A percentile compares a stretch with the other conserved stretches of the same genome.
phyloP scores from a whole-genome alignment of 2,329 filamentous ascomycete genomes.

The Reticulascus tulasneorum region DNA sequence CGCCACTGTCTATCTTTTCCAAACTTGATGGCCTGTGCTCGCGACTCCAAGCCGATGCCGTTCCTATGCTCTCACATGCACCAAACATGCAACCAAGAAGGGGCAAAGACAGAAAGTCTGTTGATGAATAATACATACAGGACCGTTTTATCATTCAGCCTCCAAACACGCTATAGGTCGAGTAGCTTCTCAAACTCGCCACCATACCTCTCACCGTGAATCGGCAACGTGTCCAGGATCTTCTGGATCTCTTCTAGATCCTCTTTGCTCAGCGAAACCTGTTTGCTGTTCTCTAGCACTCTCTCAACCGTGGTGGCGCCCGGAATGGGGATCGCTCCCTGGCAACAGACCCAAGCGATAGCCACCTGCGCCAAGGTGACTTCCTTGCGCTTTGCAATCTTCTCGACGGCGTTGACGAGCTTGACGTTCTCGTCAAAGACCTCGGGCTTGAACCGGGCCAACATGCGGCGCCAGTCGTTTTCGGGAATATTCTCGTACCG shows the following conservation, averaged over 20 bases:
- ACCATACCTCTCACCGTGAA: constrained; percentile 44
- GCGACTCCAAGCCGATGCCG: no score
- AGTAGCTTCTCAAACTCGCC: neutral
- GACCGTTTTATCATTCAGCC: no score
- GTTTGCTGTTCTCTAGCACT: constrained; percentile 56
- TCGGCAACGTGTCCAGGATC: constrained; percentile 42
- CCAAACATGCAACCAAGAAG: no score
- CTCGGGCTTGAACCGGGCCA: constrained; percentile 45
- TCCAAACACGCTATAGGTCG: no score
- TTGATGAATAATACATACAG: no score
- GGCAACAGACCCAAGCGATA: constrained; percentile 52
- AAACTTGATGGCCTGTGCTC: no score
- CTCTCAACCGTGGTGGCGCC: constrained; percentile 54
- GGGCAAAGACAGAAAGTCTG: no score
- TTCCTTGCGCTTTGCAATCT: constrained; percentile 43
- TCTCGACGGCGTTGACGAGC: constrained; percentile 41
- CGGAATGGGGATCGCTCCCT: constrained; percentile 59
- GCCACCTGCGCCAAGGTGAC: constrained; percentile 49
- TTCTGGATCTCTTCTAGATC: constrained; percentile 48
- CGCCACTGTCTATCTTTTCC: no score
- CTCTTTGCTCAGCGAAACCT: constrained; percentile 42
- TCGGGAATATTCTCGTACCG: constrained; percentile 36
- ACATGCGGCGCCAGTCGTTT: constrained; percentile 38
- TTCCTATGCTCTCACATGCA: no score
- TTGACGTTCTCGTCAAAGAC: constrained; percentile 49